phyloP scores from a whole-genome alignment of 331 rosid genomes.

The Cydonia oblonga region DNA sequence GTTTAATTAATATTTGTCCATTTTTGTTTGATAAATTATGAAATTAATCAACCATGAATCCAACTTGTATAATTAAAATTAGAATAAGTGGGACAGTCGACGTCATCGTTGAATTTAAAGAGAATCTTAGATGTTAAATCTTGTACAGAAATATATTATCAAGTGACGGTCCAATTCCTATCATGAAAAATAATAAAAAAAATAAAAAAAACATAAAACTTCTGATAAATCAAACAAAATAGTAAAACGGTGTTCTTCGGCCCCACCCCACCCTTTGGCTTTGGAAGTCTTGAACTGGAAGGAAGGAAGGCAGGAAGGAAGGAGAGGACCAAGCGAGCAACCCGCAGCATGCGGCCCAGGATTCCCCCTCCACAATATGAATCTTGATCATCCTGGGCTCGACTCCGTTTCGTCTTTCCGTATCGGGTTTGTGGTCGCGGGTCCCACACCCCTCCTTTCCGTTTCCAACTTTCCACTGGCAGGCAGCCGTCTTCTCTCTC shows the following conservation, averaged over 20 bases:
- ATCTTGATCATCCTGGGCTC: not conserved
- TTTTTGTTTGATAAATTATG: not conserved
- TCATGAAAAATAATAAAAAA: too few species aligned
- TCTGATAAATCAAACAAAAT: not conserved
- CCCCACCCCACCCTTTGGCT: not conserved
- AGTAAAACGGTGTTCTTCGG: not conserved
- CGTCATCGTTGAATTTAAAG: not conserved
- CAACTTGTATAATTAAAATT: too few species aligned
- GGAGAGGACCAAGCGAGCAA: not conserved
- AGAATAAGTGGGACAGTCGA: not conserved
- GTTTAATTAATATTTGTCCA: too few species aligned
- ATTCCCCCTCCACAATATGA: not conserved
- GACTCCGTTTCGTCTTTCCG: not conserved
- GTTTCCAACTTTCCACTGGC: not conserved
- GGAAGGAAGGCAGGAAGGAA: not conserved
- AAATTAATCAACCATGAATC: not conserved
- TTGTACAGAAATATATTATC: too few species aligned
- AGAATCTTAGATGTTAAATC: too few species aligned
- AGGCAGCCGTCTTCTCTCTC: not conserved
- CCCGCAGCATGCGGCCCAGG: constrained; percentile 1
- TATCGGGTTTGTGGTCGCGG: not conserved
- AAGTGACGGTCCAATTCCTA: not conserved
- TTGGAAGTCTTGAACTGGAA: not conserved
- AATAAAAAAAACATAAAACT: not conserved
- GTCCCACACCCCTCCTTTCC: not conserved